Evolutionary conservation across 2,329 filamentous ascomycete genomes (phyloP).

Genomic region (Aureobasidium sp.): DNA sequence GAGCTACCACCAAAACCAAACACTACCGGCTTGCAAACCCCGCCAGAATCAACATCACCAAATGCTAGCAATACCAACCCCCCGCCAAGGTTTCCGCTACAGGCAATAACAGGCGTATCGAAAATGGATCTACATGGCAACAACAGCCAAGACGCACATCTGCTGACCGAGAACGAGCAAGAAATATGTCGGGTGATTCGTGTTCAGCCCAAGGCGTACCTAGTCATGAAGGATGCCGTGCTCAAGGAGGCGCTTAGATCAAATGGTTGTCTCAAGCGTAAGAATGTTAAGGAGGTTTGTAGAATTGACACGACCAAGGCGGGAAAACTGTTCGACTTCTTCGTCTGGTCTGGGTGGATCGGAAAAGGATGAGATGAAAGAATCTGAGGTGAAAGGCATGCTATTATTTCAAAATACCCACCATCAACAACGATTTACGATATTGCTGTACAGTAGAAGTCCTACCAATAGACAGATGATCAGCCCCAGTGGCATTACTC

Average conservation of each 20-base stretch:
- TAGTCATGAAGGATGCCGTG: slow-evolving; percentile 91
- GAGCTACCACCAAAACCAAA: slow-evolving; percentile 62
- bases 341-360: slow-evolving; percentile 88
- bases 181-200: slow-evolving; percentile 80
- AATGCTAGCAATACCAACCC: slow-evolving; percentile 20
- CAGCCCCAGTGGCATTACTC: background rate
- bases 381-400: background rate
- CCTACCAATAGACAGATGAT: background rate
- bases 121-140: slow-evolving; percentile 66
- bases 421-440: slow-evolving; percentile 7
- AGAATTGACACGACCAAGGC: slow-evolving; percentile 78
- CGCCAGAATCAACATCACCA: slow-evolving; percentile 26
- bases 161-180: slow-evolving; percentile 75
- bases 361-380: slow-evolving; percentile 57
- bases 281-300: slow-evolving; percentile 81
- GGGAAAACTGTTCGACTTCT: slow-evolving; percentile 85
- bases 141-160: slow-evolving; percentile 72
- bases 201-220: slow-evolving; percentile 86
- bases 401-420: slow-evolving; percentile 5
- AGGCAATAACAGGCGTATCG: slow-evolving; percentile 43
- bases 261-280: slow-evolving; percentile 86
- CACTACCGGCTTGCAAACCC: slow-evolving; percentile 33
- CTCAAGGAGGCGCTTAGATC: slow-evolving; percentile 83
- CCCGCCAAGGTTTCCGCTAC: slow-evolving; percentile 23
- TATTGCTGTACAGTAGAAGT: background rate